Base-by-base conservation (phyloP, 768 basidiomycete species). In the Lactarius deliciosus region DNA sequence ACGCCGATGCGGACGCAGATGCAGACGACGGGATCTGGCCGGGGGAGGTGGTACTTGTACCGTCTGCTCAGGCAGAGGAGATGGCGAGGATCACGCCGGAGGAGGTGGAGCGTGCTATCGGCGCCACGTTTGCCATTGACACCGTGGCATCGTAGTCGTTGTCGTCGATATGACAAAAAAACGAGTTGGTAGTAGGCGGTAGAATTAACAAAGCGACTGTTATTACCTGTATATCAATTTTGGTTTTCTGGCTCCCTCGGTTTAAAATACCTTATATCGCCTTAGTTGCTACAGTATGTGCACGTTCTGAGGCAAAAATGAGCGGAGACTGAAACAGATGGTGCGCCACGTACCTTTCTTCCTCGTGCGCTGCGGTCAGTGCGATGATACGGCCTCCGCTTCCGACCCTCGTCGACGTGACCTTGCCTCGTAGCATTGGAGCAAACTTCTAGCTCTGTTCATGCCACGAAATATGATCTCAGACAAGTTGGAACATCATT, bases 71-170 rank as follows among this genome's bases (percentile, higher is more conserved):
- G 30, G 2, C 61, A 28, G 30, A 47, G 45, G 45, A 18, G 43
- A 18, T 10, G 8, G 41, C 34, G n/a, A 58, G 57, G 56, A 53
- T 66, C 6, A 34, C 66, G 1, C 66, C 57, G 32, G 66, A 64
- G 41, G 66, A 64, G 53, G 53, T 64, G 10, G 36, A n/a, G n/a
- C n/a, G n/a, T n/a, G n/a, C n/a, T n/a, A n/a, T n/a, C n/a, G n/a
- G n/a, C n/a, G n/a, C n/a, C n/a, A n/a, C n/a, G 36, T 36, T 8
- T 11, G 11, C n/a, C n/a, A n/a, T n/a, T n/a, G n/a, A n/a, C n/a
- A n/a, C n/a, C n/a, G n/a, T n/a, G n/a, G n/a, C n/a, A n/a, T 18
- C 16, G 6, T 41, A 16, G 16, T 18, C 41, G 16, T 34, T 9
- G 34, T 34, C 34, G 34, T 40, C 6, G 1, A 15, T 40, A 15